Percentiles rank a stretch among this genome's conserved stretches.
These are phyloP conservation scores for Haplosporangium sp. DNA, from an alignment of 371 early-diverging fungal species.

Conservation along the genomic window DNA sequence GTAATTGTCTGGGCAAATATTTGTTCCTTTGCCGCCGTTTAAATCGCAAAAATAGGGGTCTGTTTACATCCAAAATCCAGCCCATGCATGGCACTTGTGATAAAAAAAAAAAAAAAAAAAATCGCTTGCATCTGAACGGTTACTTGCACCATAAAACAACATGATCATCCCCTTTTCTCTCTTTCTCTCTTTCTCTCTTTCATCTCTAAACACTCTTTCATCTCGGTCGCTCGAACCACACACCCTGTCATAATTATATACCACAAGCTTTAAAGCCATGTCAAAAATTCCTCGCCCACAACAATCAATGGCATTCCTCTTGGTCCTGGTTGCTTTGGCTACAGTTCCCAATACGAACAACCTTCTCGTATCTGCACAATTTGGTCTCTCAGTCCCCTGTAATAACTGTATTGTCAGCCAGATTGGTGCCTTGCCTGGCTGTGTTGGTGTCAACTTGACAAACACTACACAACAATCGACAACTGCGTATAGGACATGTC, in stretches of 20 bases:
- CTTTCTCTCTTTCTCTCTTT: neutral
- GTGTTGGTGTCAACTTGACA: constrained; percentile 34
- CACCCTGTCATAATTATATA: neutral
- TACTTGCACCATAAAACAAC: neutral
- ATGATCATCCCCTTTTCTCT: neutral
- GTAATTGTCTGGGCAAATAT: neutral
- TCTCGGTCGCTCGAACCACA: too few species aligned
- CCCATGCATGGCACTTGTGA: too few species aligned
- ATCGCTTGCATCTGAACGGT: neutral
- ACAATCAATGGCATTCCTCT: constrained; percentile 4
- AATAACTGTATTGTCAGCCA: constrained; percentile 29
- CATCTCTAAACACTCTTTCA: neutral
- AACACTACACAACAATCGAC: constrained; percentile 11
- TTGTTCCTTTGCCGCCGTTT: neutral
- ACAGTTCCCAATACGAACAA: neutral
- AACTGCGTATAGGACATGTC: constrained; percentile 25
- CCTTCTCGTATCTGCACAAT: constrained; percentile 30
- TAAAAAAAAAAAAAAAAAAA: too few species aligned
- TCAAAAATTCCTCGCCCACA: constrained; percentile 2
- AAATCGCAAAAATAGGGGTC: neutral
- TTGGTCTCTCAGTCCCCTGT: constrained; percentile 38
- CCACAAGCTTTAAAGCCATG: neutral
- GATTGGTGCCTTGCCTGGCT: constrained; percentile 21
- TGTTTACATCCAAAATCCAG: too few species aligned
- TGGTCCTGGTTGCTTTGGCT: constrained; percentile 16